A percentile compares a stretch with the other conserved stretches of the same genome.
Conservation (phyloP, 1,284 basidiomycete genomes). For the Pseudozyma pruni region DNA sequence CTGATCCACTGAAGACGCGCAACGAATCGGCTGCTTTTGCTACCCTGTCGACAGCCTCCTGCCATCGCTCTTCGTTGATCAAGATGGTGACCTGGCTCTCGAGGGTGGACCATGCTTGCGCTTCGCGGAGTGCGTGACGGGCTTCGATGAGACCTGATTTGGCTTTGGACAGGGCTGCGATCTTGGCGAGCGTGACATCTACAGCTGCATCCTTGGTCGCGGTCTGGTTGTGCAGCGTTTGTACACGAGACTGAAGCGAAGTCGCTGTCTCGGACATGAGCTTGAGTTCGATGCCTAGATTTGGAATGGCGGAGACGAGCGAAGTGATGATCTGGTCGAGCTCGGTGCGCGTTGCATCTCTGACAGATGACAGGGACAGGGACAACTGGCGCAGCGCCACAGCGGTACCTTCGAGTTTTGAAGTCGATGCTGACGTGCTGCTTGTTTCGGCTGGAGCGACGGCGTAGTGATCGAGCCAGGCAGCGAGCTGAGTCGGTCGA, state of each 20-base stretch:
- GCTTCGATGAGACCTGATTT: slow-evolving; percentile 38
- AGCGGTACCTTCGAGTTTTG: slow-evolving; percentile 15
- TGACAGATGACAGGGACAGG: slow-evolving; percentile 23
- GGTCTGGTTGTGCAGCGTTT: slow-evolving; percentile 11
- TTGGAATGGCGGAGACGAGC: slow-evolving; percentile 38
- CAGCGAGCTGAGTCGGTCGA: slow-evolving; percentile 13
- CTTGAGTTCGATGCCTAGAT: slow-evolving; percentile 32
- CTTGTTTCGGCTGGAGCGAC: not conserved
- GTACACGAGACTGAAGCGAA: slow-evolving; percentile 20
- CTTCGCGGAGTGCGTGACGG: slow-evolving; percentile 48
- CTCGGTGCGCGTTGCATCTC: slow-evolving; percentile 28
- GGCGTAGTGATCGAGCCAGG: slow-evolving; percentile 33
- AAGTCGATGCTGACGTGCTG: not conserved
- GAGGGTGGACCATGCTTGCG: slow-evolving; percentile 54
- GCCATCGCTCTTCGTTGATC: slow-evolving; percentile 25
- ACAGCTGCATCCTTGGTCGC: slow-evolving; percentile 12
- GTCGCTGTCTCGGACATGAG: slow-evolving; percentile 39
- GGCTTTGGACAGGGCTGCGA: slow-evolving; percentile 28
- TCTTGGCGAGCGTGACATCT: slow-evolving; percentile 26
- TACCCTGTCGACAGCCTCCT: slow-evolving; percentile 40
- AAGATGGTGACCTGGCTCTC: slow-evolving; percentile 37
- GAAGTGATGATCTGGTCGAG: slow-evolving; percentile 34
- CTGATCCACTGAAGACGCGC: slow-evolving; percentile 32
- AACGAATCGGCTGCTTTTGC: slow-evolving; percentile 40
- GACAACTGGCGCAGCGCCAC: slow-evolving; percentile 32